Percentiles rank a stretch among this genome's conserved stretches.
These are phyloP conservation scores for Pseudocercospora fuligena DNA, from an alignment of 2,329 filamentous ascomycete species.

Conservation along the genomic window DNA sequence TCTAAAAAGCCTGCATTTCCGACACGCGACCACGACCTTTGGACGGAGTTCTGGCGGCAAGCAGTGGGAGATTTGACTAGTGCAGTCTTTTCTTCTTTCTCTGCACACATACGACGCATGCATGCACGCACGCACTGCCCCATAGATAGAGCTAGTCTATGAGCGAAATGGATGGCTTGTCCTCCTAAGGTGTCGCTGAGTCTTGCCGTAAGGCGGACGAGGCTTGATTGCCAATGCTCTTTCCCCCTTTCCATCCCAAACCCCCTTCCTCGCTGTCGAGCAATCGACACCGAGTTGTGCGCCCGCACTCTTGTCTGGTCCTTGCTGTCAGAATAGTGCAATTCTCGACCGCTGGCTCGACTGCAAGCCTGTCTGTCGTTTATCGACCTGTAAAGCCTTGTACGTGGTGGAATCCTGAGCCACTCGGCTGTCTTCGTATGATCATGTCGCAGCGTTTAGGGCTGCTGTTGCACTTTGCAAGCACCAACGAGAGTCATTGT, in stretches of 20 bases:
- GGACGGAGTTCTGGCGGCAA: neutral
- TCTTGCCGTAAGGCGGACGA: constrained; percentile 61
- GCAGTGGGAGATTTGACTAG: constrained; percentile 1
- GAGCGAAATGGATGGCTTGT: constrained; percentile 22
- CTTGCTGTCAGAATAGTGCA: neutral
- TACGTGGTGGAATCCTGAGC: neutral
- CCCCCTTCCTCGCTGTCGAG: neutral
- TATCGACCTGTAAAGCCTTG: neutral
- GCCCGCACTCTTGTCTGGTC: neutral
- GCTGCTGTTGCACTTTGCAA: neutral
- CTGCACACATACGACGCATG: neutral
- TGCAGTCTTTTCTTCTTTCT: neutral
- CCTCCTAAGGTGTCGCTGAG: constrained; percentile 83
- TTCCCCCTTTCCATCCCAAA: constrained; percentile 6
- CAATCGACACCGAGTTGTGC: neutral
- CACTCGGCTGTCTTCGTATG: neutral
- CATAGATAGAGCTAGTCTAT: constrained; percentile 11
- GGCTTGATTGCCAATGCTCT: constrained; percentile 85
- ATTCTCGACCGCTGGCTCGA: neutral
- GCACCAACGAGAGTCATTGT: neutral
- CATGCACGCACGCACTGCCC: neutral
- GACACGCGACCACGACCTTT: constrained; percentile 1
- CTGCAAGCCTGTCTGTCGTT: neutral
- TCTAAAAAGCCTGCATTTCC: constrained; percentile 17
- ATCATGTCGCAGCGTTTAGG: neutral